phyloP scores from a whole-genome alignment of 1,284 basidiomycete genomes.

The Thecaphora thlaspeos region DNA sequence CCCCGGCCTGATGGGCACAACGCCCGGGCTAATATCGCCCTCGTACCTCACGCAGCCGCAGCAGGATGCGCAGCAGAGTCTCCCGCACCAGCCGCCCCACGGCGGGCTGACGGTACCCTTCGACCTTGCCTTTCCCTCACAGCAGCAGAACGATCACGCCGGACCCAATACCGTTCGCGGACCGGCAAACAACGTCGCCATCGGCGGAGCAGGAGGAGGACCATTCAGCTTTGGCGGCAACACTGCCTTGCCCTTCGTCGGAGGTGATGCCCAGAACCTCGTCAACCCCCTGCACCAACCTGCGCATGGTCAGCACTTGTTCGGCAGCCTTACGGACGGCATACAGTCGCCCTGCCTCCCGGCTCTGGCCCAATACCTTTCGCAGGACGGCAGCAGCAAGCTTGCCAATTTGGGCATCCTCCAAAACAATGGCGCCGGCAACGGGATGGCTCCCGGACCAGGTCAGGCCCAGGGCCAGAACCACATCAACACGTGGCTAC shows the following conservation, averaged over 20 bases:
- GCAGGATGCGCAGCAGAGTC: neutral
- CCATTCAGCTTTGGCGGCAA: neutral
- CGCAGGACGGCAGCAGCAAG: slow-evolving; percentile 1
- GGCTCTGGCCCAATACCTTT: neutral
- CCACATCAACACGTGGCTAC: neutral
- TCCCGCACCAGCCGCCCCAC: no score
- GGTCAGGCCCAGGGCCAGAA: neutral
- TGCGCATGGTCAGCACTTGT: neutral
- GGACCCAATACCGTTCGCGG: no score
- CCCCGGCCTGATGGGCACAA: slow-evolving; percentile 5
- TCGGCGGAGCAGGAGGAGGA: no score
- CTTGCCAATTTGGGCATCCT: slow-evolving; percentile 1
- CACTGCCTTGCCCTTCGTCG: neutral
- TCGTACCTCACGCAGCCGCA: slow-evolving; percentile 8
- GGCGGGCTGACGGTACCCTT: slow-evolving; percentile 6
- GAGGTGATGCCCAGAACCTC: neutral
- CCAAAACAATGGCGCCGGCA: no score
- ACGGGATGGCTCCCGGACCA: no score
- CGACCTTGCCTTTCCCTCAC: slow-evolving; percentile 13
- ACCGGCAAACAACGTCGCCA: no score
- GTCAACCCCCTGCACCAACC: neutral
- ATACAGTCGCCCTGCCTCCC: neutral
- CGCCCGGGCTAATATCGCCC: no score
- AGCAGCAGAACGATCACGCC: no score
- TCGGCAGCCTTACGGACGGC: neutral